These are phyloP conservation scores for Gossypium mustelinum DNA, from an alignment of 345 rosid species.

Conservation along the genomic window DNA sequence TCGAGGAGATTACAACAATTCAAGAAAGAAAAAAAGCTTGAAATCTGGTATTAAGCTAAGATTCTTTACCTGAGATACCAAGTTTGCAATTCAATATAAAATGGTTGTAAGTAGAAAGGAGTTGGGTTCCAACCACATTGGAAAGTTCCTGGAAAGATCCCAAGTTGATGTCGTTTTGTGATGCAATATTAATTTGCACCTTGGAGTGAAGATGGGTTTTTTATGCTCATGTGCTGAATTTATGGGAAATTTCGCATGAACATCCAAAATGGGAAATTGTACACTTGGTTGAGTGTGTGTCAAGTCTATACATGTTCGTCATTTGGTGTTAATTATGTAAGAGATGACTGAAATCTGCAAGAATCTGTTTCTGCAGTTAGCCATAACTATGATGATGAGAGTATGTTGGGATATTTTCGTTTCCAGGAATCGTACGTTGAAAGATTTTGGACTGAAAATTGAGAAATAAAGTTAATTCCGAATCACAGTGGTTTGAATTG, in stretches of 20 bases:
- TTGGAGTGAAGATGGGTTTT: neutral
- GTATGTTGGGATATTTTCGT: no score
- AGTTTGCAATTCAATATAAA: slow-evolving; percentile 4
- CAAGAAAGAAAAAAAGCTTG: neutral
- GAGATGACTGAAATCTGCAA: no score
- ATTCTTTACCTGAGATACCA: neutral
- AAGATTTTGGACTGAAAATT: neutral
- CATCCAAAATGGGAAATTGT: slow-evolving; percentile 2
- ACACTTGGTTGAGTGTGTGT: no score
- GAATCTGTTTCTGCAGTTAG: no score
- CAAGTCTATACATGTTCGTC: no score
- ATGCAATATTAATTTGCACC: neutral
- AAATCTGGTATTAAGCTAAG: neutral
- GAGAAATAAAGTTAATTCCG: neutral
- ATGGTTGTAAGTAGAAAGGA: neutral
- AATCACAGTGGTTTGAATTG: neutral
- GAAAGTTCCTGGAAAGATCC: slow-evolving; percentile 17
- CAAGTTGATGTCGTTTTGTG: neutral
- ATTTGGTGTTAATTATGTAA: no score
- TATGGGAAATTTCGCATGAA: slow-evolving; percentile 12
- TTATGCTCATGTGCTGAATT: neutral
- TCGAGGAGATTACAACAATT: neutral
- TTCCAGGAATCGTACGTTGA: neutral
- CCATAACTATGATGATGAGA: no score
- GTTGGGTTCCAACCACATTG: slow-evolving; percentile 4